Base-by-base conservation (phyloP, 768 basidiomycete genomes). In the Rhodotorula kratochvilovae region DNA sequence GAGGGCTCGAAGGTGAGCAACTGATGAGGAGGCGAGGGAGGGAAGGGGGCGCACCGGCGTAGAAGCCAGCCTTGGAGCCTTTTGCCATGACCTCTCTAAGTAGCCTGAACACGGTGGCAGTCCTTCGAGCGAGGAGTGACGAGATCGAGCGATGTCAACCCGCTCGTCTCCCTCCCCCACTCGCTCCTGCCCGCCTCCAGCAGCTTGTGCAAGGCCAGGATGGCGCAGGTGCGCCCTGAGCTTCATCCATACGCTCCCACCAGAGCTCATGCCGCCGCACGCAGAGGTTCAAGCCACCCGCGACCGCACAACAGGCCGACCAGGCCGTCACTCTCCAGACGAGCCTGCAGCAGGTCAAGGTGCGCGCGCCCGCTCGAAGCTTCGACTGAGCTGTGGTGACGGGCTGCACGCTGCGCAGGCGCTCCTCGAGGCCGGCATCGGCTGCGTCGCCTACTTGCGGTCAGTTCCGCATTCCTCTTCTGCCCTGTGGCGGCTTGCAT, bases 401-500 rank as follows among this genome's bases (percentile, higher is more conserved):
- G 2, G 2, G 3, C 23, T 12, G 1, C 3, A 12, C 25, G 56
- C 25, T 11, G 16, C 43, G 19, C 46, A 70, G 64, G 43, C 45
- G 10, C 72, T 77, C 8, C 46, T 77, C 45, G 31, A 64, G 19
- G 72, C 74, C 1, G 76, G 76, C 25, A 57, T 77, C 23, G 76
- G 72, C 36, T 77, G 76, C 48, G 65, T 77, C 63, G 68, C 74
- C 33, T 77, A 60, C 63, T 61, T 77, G 7, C 62, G 76, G 76
- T 74, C 16, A 25, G 67, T 21, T 39, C 35, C 16, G 2, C 33
- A 6, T 3, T 5, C 19, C 23, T 10, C 12, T 17, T 33, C 31
- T 60, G n/a, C 65, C 27, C 27, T 48, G 16, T 3, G 23, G 3
- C 21, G n/a, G 7, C 51, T 23, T 48, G 7, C 60, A 23, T 31